These are phyloP conservation scores for Flaveria floridana DNA, from an alignment of 140 eudicot species.

Conservation along the genomic window DNA sequence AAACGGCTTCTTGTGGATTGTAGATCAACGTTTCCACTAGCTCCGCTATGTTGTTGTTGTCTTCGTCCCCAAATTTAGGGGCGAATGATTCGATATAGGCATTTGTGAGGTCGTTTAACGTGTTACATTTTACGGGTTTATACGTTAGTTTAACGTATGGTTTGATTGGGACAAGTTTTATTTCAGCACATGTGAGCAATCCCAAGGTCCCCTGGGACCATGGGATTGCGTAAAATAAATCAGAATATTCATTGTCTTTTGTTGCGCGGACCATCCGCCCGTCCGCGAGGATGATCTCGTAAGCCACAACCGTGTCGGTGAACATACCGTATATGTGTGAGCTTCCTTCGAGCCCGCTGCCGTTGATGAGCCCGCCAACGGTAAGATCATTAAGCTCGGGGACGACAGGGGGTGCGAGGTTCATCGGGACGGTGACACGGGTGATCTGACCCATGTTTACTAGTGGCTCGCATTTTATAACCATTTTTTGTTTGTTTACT, in stretches of 20 bases:
- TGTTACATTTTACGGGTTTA: constrained; percentile 57
- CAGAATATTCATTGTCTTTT: constrained; percentile 75
- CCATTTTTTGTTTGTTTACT: constrained; percentile 63
- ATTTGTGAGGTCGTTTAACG: constrained; percentile 55
- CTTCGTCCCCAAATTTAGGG: constrained; percentile 70
- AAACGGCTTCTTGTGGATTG: constrained; percentile 60
- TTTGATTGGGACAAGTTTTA: constrained; percentile 67
- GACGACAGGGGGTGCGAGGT: constrained; percentile 78
- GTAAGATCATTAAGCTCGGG: constrained; percentile 91
- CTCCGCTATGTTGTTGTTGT: constrained; percentile 60
- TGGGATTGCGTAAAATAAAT: constrained; percentile 75
- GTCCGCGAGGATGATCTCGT: constrained; percentile 72
- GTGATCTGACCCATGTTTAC: constrained; percentile 92
- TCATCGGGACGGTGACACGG: constrained; percentile 75
- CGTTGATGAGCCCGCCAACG: constrained; percentile 85
- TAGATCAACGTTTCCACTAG: constrained; percentile 73
- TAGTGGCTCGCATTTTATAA: constrained; percentile 72
- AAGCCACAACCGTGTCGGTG: constrained; percentile 78
- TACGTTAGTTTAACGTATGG: constrained; percentile 74
- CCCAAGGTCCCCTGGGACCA: constrained; percentile 96
- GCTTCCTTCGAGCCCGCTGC: constrained; percentile 89
- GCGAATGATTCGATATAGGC: constrained; percentile 71
- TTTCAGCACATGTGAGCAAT: constrained; percentile 77
- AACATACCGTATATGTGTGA: constrained; percentile 81
- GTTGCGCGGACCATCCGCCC: constrained; percentile 77